These are phyloP conservation scores for Pneumocystis murina DNA, from an alignment of 1,139 yeast species.

Conservation along the genomic window DNA sequence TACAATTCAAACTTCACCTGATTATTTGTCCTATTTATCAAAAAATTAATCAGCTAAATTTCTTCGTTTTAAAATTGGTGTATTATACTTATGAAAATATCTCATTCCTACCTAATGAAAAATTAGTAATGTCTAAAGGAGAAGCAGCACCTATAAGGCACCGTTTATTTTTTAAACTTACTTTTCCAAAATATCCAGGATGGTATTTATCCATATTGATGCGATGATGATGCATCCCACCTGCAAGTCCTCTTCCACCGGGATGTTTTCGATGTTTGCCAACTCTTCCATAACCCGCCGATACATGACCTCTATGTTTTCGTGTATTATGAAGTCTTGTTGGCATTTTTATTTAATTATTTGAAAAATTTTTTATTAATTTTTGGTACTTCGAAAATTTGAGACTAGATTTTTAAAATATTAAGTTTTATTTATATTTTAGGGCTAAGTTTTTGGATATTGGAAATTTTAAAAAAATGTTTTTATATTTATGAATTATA, in stretches of 20 bases:
- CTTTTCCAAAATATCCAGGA: conserved; percentile 99
- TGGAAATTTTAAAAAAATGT: neutral
- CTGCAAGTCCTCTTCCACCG: conserved; percentile 99
- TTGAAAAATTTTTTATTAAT: conserved; percentile 2
- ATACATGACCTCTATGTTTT: conserved; percentile 99
- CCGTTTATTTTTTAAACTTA: conserved; percentile 21
- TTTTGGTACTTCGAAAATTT: neutral
- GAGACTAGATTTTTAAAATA: neutral
- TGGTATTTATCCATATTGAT: conserved; percentile 61
- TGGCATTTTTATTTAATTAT: conserved; percentile 47
- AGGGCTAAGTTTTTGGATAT: neutral
- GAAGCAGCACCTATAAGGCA: neutral
- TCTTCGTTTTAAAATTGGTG: conserved; percentile 29
- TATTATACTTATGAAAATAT: conserved; percentile 93
- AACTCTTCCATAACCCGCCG: conserved; percentile 99
- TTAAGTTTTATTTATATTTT: neutral
- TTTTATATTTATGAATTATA: neutral
- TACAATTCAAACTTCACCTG: neutral
- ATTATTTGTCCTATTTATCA: neutral
- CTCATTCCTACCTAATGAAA: conserved; percentile 61
- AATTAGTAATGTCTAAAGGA: neutral
- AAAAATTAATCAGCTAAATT: neutral
- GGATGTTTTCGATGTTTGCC: conserved; percentile 99
- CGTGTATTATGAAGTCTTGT: conserved; percentile 99
- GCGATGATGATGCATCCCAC: conserved; percentile 55